Base-by-base conservation (phyloP, 208 protist genomes). In the Crithidia thermophila region DNA sequence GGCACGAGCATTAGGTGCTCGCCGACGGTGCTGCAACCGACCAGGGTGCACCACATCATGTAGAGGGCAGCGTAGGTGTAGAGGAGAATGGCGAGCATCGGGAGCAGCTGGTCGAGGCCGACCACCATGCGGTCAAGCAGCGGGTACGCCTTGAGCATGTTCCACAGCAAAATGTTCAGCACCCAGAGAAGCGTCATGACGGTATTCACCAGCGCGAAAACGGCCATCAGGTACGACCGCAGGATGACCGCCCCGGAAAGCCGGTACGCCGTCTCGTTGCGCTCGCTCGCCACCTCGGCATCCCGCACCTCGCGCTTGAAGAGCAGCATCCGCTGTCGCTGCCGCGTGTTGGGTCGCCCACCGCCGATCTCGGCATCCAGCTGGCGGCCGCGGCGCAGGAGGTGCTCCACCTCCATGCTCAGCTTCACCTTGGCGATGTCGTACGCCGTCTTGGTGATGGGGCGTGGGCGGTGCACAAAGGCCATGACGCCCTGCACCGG, bases 21-120 rank as follows among this genome's bases (percentile, higher is more conserved):
- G 34, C 94, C 90, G 39, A 98, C 84, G 31, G 88, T 91, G 45
- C 89, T 84, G 72, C 91, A 97, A 27, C 96, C 96, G 18, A 93
- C 81, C 27, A 98, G 56, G 0, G 82, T 77, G 60, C 88, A 95
- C 72, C 89, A 85, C 53, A 98, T 76, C 9, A 98, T 51, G 61
- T 98, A 98, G 63, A 98, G 87, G 11, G 92, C 66, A 40, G 89
- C 85, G 47, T 88, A 70, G n/a, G 81, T 88, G 68, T 98, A 98
- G 4, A 81, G 77, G 5, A 94, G 62, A 1, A 75, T 85, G 58
- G 93, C 93, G n/a, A 98, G 77, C 61, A 98, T 82, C 1, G 90
- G 71, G 62, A 94, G 90, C 3, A 83, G 70, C 1, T 75, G 64
- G 61, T 97, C 82, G 6, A 98, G 60, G 11, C 59, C 63, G 28